Conservation (phyloP, 331 rosid genomes). For the Saraca asoca region DNA sequence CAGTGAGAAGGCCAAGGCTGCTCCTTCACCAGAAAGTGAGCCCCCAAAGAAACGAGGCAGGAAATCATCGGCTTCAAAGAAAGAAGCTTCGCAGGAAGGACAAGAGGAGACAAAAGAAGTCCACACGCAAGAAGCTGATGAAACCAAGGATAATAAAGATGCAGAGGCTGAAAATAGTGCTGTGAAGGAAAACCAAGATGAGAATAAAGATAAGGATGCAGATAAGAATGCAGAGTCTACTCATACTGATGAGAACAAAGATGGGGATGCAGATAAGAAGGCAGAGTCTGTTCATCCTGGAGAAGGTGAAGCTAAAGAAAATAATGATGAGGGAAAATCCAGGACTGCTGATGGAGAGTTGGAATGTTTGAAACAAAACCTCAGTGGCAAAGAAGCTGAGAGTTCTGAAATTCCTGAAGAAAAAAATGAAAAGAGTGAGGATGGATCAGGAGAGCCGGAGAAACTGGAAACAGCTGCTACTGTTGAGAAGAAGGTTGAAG, state of each 20-base stretch:
- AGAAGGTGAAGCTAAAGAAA: too few relatives aligned
- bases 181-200: conserved; percentile 53
- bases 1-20: conserved; percentile 72
- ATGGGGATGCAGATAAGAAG: conserved; percentile 35
- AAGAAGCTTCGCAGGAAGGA: conserved; percentile 53
- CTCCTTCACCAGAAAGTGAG: conserved; percentile 54
- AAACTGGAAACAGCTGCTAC: conserved; percentile 39
- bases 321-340: conserved; percentile 49
- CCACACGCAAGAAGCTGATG: conserved; percentile 51
- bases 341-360: conserved; percentile 45
- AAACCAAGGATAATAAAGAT: conserved; percentile 49
- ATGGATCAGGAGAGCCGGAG: conserved; percentile 40
- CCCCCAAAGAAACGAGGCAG: conserved; percentile 74
- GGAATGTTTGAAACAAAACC: conserved; percentile 36
- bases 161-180: conserved; percentile 48
- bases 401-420: conserved; percentile 47
- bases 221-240: conserved; percentile 44
- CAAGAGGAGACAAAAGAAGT: conserved; percentile 51
- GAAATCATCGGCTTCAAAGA: conserved; percentile 55
- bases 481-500: conserved; percentile 42
- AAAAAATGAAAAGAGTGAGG: conserved; percentile 38
- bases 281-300: conserved; percentile 1
- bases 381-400: conserved; percentile 48
- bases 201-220: conserved; percentile 40
- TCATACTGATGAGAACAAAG: conserved; percentile 39